These are phyloP conservation scores for Dalbergia cochinchinensis DNA, from an alignment of 306 rosid genomes.

Conservation along the genomic window DNA sequence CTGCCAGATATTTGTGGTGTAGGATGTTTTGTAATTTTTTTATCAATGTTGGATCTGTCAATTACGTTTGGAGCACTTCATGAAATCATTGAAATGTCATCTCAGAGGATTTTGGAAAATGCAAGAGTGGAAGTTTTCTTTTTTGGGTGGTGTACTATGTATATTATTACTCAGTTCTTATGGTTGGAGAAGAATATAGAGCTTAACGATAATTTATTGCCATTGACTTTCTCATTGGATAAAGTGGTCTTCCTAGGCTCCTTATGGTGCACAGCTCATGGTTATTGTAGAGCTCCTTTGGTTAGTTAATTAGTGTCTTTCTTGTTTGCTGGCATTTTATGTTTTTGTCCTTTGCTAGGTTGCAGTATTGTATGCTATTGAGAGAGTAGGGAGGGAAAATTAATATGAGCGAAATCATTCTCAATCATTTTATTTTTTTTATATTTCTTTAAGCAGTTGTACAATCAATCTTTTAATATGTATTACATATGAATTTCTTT, in stretches of 20 bases:
- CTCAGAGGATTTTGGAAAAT: neutral
- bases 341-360: constrained; percentile 8
- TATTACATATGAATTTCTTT: constrained; percentile 16
- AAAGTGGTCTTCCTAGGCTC: neutral
- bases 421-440: no score
- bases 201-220: constrained; percentile 6
- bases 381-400: neutral
- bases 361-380: neutral
- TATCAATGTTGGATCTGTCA: constrained; percentile 1
- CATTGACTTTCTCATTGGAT: neutral
- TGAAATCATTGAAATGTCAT: constrained; percentile 8
- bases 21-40: neutral
- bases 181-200: constrained; percentile 14
- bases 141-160: neutral
- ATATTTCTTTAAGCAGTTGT: neutral
- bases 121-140: neutral
- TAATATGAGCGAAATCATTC: constrained; percentile 1
- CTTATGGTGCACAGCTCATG: neutral
- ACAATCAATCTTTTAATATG: neutral
- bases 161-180: neutral
- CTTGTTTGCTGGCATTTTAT: neutral
- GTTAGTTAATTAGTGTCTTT: neutral
- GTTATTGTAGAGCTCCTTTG: constrained; percentile 9
- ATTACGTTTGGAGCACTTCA: constrained; percentile 27
- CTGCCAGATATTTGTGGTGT: neutral